These are phyloP conservation scores for Cornus florida DNA, from an alignment of 148 eudicot genomes.

Conservation along the genomic window DNA sequence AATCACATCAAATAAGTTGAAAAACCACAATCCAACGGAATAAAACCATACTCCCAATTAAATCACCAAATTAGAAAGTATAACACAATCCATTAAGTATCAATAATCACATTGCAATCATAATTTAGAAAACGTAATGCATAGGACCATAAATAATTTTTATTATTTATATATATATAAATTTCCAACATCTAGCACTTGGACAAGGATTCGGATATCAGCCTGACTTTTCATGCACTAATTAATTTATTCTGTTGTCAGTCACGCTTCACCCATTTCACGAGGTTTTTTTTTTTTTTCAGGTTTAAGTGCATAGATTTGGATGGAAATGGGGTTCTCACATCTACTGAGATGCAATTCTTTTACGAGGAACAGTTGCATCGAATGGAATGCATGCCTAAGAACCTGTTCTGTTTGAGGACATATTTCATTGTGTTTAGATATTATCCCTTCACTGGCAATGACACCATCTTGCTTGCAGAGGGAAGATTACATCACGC, in stretches of 20 bases:
- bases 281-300: background rate
- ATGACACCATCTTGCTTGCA: constrained; percentile 29
- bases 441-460: background rate
- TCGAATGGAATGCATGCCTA: constrained; percentile 74
- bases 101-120: too few species aligned
- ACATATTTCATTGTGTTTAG: constrained; percentile 28
- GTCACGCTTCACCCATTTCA: background rate
- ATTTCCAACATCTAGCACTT: background rate
- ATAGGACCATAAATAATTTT: too few species aligned
- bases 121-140: too few species aligned
- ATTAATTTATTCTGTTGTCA: background rate
- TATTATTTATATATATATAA: too few species aligned
- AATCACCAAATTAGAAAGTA: too few species aligned
- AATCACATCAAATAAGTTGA: too few species aligned
- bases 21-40: too few species aligned
- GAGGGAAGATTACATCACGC: constrained; percentile 56
- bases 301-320: constrained; percentile 73
- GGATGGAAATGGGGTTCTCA: constrained; percentile 60
- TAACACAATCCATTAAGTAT: too few species aligned
- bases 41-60: too few species aligned
- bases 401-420: constrained; percentile 69
- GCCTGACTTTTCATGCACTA: background rate
- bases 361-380: constrained; percentile 69
- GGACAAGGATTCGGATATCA: background rate
- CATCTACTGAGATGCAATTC: constrained; percentile 65